Percentiles rank a stretch among this genome's conserved stretches.
phyloP scores from a whole-genome alignment of 75 land plant genomes.

The Azolla pinnata region DNA sequence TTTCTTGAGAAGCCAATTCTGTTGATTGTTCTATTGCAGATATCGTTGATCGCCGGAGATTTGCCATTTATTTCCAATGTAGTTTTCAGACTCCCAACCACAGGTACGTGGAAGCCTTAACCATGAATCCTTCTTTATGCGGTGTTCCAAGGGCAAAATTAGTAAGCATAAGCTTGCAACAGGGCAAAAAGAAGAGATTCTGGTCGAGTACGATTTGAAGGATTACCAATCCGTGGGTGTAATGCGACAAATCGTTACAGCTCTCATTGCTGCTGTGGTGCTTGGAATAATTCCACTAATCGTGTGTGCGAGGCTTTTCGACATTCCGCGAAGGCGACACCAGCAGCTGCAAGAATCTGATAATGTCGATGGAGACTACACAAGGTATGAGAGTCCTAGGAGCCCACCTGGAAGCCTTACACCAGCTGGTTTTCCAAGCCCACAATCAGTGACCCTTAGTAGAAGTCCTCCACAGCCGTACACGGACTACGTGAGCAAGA shows the following conservation, averaged over 20 bases:
- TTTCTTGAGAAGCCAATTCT: neutral
- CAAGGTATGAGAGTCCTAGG: slow-evolving; percentile 5
- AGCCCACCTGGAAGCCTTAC: slow-evolving; percentile 12
- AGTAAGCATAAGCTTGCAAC: too few species aligned
- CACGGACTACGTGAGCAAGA: slow-evolving; percentile 79
- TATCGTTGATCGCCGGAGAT: too few species aligned
- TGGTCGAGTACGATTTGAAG: slow-evolving; percentile 40
- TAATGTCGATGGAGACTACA: slow-evolving; percentile 4
- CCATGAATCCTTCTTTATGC: too few species aligned
- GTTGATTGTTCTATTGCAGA: too few species aligned
- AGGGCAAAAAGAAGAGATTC: slow-evolving; percentile 72
- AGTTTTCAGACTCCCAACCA: slow-evolving; percentile 15
- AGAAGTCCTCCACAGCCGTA: slow-evolving; percentile 69
- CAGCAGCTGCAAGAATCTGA: neutral
- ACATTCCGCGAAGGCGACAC: slow-evolving; percentile 13
- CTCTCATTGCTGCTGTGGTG: slow-evolving; percentile 16
- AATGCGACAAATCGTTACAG: slow-evolving; percentile 13
- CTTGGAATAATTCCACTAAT: slow-evolving; percentile 25
- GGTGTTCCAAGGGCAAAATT: too few species aligned
- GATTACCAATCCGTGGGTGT: slow-evolving; percentile 6
- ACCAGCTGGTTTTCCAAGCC: neutral
- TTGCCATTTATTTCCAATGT: too few species aligned
- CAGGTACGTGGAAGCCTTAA: slow-evolving; percentile 18
- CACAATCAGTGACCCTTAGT: slow-evolving; percentile 19
- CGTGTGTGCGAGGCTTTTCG: slow-evolving; percentile 32